These are phyloP conservation scores for Eimeria falciformis DNA, from an alignment of 169 alveolate genomes.

Conservation along the genomic window DNA sequence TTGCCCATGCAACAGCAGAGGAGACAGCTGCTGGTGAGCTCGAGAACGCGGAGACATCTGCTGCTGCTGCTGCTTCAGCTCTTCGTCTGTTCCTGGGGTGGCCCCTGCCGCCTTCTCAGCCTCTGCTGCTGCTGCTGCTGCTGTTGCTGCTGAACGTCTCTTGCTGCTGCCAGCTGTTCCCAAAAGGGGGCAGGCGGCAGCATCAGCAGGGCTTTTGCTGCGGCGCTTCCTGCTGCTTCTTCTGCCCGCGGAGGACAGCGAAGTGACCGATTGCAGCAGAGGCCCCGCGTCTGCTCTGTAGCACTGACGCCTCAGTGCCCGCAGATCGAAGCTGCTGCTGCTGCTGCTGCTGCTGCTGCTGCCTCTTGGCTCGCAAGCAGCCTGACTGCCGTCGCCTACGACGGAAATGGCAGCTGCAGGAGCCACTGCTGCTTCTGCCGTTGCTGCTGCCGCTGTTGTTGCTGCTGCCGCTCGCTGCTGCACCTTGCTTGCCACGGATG, in stretches of 20 bases:
- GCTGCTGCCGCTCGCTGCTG: conserved; percentile 6
- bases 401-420: background rate
- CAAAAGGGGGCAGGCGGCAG: conserved; percentile 20
- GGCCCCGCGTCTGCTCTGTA: conserved; percentile 45
- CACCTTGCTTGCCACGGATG: background rate
- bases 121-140: conserved; percentile 42
- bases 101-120: conserved; percentile 18
- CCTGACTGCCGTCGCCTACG: background rate
- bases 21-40: conserved; percentile 49
- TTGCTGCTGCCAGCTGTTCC: conserved; percentile 1
- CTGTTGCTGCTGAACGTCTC: background rate
- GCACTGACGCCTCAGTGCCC: conserved; percentile 47
- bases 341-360: conserved; percentile 44
- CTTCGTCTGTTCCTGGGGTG: background rate
- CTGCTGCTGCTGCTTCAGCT: conserved; percentile 31
- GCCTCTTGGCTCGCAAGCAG: background rate
- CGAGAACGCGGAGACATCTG: conserved; percentile 54
- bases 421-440: background rate
- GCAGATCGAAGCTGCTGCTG: conserved; percentile 56
- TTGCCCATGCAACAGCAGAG: conserved; percentile 52
- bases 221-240: conserved; percentile 40
- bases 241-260: conserved; percentile 15
- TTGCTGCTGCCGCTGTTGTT: conserved; percentile 41
- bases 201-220: conserved; percentile 52
- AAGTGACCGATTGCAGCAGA: conserved; percentile 35